Evolutionary conservation across 2,329 filamentous ascomycete species (phyloP).

Genomic region (Fusarium lateritium): DNA sequence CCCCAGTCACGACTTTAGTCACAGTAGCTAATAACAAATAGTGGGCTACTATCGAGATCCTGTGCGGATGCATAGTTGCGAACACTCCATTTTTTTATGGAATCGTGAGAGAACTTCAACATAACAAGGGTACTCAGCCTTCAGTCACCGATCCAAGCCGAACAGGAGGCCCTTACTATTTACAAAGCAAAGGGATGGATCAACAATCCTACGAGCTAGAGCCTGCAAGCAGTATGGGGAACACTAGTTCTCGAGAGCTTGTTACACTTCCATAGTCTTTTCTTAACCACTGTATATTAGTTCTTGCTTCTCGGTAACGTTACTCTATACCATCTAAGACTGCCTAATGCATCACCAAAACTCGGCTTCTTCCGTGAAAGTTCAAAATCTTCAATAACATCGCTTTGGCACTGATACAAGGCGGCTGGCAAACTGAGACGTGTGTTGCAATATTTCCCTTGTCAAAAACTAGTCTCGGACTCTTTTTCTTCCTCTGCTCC

Average conservation of each 20-base stretch:
- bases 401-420: too few species aligned
- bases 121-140: slow-evolving; percentile 1
- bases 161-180: slow-evolving; percentile 1
- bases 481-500: too few species aligned
- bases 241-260: slow-evolving; percentile 1
- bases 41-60: slow-evolving; percentile 51
- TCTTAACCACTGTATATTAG: too few species aligned
- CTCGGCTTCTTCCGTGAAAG: too few species aligned
- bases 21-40: background rate
- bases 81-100: slow-evolving; percentile 12
- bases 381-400: too few species aligned
- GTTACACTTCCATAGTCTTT: background rate
- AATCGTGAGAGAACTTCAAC: background rate
- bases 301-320: too few species aligned
- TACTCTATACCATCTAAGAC: too few species aligned
- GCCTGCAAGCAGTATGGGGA: background rate
- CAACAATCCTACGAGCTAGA: background rate
- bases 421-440: too few species aligned
- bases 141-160: background rate
- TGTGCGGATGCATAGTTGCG: slow-evolving; percentile 1
- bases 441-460: too few species aligned
- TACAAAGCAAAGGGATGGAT: slow-evolving; percentile 5
- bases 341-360: too few species aligned
- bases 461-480: too few species aligned
- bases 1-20: background rate